A percentile compares a stretch with the other conserved stretches of the same genome.
phyloP scores from a whole-genome alignment of 2,329 filamentous ascomycete genomes.

The Phialophora macrospora region DNA sequence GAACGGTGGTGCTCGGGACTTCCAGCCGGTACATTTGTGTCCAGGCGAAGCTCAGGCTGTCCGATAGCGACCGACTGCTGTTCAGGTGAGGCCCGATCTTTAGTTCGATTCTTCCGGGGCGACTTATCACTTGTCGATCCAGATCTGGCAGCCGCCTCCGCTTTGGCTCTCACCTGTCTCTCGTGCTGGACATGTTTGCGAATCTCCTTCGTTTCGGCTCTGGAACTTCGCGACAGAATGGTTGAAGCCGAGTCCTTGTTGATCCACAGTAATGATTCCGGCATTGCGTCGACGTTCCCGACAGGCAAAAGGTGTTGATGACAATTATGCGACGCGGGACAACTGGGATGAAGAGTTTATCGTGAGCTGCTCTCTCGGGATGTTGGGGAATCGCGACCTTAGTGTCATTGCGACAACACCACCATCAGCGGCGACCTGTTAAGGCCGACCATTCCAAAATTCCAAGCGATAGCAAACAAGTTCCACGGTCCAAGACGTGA shows the following conservation, averaged over 20 bases:
- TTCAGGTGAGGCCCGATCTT: constrained; percentile 10
- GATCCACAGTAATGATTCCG: constrained; percentile 36
- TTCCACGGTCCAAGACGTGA: not conserved
- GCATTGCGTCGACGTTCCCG: constrained; percentile 16
- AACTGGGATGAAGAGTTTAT: constrained; percentile 1
- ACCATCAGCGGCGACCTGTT: not conserved
- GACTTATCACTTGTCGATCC: constrained; percentile 2
- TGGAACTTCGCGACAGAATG: constrained; percentile 35
- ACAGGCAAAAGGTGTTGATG: not conserved
- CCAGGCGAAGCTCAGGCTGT: constrained; percentile 28
- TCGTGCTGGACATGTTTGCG: constrained; percentile 38
- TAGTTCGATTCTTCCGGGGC: constrained; percentile 14
- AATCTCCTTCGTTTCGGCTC: constrained; percentile 36
- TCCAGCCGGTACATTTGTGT: constrained; percentile 25
- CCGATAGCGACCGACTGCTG: not conserved
- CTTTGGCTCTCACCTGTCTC: constrained; percentile 31
- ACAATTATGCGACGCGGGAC: not conserved
- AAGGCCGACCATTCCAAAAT: constrained; percentile 17
- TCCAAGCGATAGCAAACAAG: constrained; percentile 6
- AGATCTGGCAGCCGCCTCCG: constrained; percentile 20
- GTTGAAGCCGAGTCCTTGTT: constrained; percentile 34
- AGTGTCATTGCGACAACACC: constrained; percentile 11
- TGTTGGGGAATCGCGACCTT: constrained; percentile 8
- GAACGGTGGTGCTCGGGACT: constrained; percentile 12
- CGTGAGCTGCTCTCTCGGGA: constrained; percentile 18